Evolutionary conservation across 371 early-diverging fungal species (phyloP).

Genomic region (Polyrhizophydium stewartii): DNA sequence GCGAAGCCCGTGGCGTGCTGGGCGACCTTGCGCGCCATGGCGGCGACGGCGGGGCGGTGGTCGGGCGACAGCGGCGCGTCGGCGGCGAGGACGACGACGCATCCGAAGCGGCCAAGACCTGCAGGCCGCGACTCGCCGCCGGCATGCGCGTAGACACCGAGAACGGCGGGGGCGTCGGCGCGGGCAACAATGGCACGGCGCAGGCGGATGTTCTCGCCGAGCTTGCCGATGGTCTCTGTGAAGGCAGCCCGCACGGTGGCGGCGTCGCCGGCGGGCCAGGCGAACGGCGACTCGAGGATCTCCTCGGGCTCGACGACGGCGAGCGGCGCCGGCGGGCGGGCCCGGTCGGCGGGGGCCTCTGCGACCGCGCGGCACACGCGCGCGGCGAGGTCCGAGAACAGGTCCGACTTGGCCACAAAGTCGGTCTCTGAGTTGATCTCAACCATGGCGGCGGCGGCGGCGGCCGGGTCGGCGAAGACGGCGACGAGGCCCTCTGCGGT

Average conservation of each 20-base stretch:
- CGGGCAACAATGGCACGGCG: slow-evolving; percentile 61
- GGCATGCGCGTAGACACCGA: slow-evolving; percentile 69
- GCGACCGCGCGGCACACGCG: neutral
- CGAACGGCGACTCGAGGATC: neutral
- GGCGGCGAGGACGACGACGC: slow-evolving; percentile 53
- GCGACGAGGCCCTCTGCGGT: slow-evolving; percentile 73
- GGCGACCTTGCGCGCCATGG: slow-evolving; percentile 64
- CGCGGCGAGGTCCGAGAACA: slow-evolving; percentile 65
- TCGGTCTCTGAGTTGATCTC: slow-evolving; percentile 92
- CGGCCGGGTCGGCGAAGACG: slow-evolving; percentile 40
- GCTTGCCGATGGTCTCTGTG: slow-evolving; percentile 49
- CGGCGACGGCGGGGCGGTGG: neutral
- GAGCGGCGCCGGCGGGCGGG: neutral
- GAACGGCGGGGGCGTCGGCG: slow-evolving; percentile 2
- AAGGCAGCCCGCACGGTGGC: neutral
- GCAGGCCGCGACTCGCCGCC: slow-evolving; percentile 52
- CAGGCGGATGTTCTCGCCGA: slow-evolving; percentile 83
- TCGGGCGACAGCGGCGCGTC: slow-evolving; percentile 15
- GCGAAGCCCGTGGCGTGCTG: slow-evolving; percentile 76
- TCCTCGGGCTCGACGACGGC: neutral
- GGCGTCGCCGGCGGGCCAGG: neutral
- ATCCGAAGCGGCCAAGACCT: slow-evolving; percentile 56
- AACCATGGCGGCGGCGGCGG: slow-evolving; percentile 17
- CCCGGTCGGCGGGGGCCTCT: neutral
- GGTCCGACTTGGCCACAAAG: slow-evolving; percentile 81